Evolutionary conservation across 345 rosid species (phyloP).

Genomic region (Heritiera littoralis): DNA sequence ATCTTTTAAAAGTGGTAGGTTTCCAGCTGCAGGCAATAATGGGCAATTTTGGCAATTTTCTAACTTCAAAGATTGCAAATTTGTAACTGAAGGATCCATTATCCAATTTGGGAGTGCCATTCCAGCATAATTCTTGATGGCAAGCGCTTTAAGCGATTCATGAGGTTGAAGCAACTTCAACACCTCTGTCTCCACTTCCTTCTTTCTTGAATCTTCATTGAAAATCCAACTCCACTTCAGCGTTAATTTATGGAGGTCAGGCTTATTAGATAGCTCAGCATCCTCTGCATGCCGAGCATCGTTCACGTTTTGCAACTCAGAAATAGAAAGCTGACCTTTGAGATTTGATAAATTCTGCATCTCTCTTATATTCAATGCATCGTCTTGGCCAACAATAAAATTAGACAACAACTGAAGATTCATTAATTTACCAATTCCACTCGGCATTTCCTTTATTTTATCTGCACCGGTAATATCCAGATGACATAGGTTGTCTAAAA

Average conservation of each 20-base stretch:
- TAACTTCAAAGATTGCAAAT: too few relatives aligned
- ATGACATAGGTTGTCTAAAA: slow-evolving; percentile 24
- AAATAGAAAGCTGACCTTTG: slow-evolving; percentile 27
- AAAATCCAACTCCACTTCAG: slow-evolving; percentile 9
- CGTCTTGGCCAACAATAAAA: slow-evolving; percentile 22
- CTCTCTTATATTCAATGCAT: slow-evolving; percentile 10
- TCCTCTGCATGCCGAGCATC: neutral
- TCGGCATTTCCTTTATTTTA: neutral
- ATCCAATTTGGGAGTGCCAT: too few relatives aligned
- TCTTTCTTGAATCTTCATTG: neutral
- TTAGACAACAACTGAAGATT: slow-evolving; percentile 24
- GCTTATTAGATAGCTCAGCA: neutral
- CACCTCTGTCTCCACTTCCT: neutral
- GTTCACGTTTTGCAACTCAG: slow-evolving; percentile 11
- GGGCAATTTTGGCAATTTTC: neutral
- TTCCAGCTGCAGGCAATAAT: slow-evolving; percentile 31
- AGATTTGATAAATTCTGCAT: slow-evolving; percentile 27
- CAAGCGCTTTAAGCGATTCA: too few relatives aligned
- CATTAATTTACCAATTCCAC: slow-evolving; percentile 18
- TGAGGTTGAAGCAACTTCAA: too few relatives aligned
- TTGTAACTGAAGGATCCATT: too few relatives aligned
- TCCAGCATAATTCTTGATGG: too few relatives aligned
- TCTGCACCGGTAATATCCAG: slow-evolving; percentile 20
- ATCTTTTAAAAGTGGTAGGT: slow-evolving; percentile 20
- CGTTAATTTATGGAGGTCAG: neutral